These are phyloP conservation scores for Sanghuangporus sanghuang DNA, from an alignment of 1,284 basidiomycete genomes.

Conservation along the genomic window DNA sequence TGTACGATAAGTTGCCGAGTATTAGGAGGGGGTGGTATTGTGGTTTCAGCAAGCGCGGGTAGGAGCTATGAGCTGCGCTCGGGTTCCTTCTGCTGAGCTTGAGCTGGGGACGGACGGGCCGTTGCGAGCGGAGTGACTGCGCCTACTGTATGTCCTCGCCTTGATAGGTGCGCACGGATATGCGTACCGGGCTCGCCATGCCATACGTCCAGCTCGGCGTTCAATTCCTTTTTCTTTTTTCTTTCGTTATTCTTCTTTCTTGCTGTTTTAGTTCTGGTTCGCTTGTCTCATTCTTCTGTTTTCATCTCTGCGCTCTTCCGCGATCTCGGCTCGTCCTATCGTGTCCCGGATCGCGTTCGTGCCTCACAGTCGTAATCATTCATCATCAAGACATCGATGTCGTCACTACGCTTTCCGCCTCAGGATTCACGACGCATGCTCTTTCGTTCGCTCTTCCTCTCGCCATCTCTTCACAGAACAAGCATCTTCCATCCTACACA, in stretches of 20 bases:
- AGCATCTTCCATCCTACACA: constrained; percentile 12
- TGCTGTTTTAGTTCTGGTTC: not conserved
- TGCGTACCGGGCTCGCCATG: not conserved
- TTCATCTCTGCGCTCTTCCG: not conserved
- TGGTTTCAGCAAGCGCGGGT: not conserved
- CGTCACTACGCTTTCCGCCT: too few species aligned
- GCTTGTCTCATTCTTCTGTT: not conserved
- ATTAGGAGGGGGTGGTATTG: not conserved
- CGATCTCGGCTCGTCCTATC: not conserved
- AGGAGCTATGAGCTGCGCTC: not conserved
- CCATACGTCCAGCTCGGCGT: not conserved
- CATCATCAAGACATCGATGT: not conserved
- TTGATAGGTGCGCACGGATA: not conserved
- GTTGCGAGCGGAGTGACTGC: too few species aligned
- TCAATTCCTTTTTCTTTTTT: not conserved
- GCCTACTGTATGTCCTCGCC: not conserved
- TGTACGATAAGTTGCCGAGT: not conserved
- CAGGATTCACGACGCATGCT: constrained; percentile 19
- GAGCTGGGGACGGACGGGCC: too few species aligned
- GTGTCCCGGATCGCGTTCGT: not conserved
- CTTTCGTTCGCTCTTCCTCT: constrained; percentile 22
- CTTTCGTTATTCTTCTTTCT: not conserved
- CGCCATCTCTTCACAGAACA: not conserved
- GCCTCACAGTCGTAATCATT: not conserved
- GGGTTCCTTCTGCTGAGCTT: not conserved